These are phyloP conservation scores for Annulohypoxylon maeteangense DNA, from an alignment of 495 filamentous ascomycete genomes.

Conservation along the genomic window DNA sequence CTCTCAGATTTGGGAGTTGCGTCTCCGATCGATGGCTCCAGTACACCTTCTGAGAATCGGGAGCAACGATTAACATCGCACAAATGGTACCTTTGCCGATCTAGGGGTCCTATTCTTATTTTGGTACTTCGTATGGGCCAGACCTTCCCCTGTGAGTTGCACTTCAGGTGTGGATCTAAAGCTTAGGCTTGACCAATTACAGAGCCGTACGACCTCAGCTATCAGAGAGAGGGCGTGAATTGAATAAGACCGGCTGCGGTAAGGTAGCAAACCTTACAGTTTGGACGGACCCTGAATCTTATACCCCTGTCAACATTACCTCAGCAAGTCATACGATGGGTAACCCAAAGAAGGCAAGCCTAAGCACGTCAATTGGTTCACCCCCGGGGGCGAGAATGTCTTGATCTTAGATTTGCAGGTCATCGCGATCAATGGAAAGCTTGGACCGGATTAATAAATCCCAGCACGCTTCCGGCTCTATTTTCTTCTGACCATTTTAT, in stretches of 20 bases:
- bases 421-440: conserved; percentile 1
- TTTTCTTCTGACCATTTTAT: not conserved
- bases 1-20: conserved; percentile 6
- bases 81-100: conserved; percentile 18
- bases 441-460: not conserved
- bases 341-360: conserved; percentile 5
- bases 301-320: not conserved
- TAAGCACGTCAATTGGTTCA: not conserved
- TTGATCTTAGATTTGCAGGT: conserved; percentile 18
- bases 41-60: conserved; percentile 3
- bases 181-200: not conserved
- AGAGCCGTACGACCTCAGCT: not conserved
- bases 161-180: conserved; percentile 1
- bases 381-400: not conserved
- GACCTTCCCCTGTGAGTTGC: not conserved
- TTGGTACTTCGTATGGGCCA: conserved; percentile 3
- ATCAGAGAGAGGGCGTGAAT: not conserved
- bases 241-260: not conserved
- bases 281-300: not conserved
- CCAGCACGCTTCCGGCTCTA: not conserved
- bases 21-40: not conserved
- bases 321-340: conserved; percentile 10
- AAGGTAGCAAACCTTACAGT: conserved; percentile 2
- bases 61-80: conserved; percentile 13
- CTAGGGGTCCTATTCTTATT: conserved; percentile 18